A percentile compares a stretch with the other conserved stretches of the same genome.
Evolutionary conservation across 768 basidiomycete genomes (phyloP).

Genomic region (Panaeolus cyanescens): DNA sequence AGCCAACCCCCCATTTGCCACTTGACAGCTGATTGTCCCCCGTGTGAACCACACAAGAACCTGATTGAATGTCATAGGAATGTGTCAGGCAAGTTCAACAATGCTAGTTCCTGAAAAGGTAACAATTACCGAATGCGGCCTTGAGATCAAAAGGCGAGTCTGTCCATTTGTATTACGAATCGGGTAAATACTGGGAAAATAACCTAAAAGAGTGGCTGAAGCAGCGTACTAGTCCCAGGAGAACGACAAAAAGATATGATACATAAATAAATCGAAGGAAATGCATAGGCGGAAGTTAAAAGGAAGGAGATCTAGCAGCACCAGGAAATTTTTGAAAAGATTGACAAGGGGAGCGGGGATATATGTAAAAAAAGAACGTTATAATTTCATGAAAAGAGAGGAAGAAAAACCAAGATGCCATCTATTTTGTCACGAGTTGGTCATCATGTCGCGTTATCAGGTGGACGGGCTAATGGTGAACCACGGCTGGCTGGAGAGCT

Average conservation of each 20-base stretch:
- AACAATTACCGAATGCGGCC: neutral
- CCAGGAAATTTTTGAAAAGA: neutral
- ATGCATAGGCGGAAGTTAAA: constrained; percentile 1
- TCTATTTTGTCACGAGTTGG: no score
- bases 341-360: neutral
- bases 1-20: no score
- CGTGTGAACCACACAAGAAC: no score
- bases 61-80: no score
- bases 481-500: constrained; percentile 55
- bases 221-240: constrained; percentile 1
- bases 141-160: neutral
- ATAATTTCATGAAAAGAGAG: neutral
- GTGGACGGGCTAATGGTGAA: constrained; percentile 47
- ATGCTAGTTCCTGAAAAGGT: neutral
- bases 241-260: constrained; percentile 14
- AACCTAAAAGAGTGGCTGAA: neutral
- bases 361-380: neutral
- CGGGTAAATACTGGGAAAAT: neutral
- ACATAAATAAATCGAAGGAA: constrained; percentile 15
- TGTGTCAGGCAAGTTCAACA: no score
- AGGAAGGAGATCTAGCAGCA: neutral
- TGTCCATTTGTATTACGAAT: neutral
- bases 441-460: constrained; percentile 12
- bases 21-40: no score
- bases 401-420: neutral